Evolutionary conservation across 345 rosid species (phyloP).

Genomic region (Dimocarpus longan): DNA sequence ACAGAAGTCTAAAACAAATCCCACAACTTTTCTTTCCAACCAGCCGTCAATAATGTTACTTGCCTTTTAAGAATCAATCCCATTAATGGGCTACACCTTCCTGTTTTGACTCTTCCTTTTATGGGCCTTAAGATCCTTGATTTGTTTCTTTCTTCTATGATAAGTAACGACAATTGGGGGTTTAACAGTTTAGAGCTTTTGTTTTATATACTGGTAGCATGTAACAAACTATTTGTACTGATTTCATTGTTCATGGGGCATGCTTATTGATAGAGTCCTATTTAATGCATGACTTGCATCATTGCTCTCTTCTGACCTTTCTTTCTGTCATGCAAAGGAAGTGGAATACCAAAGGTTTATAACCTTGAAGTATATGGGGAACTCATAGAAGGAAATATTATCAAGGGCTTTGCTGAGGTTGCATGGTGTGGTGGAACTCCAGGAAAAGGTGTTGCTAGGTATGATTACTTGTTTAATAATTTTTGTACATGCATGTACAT

Average conservation of each 20-base stretch:
- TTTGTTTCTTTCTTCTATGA: too few relatives aligned
- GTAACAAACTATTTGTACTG: background rate
- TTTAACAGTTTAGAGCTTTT: background rate
- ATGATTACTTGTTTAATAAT: constrained; percentile 19
- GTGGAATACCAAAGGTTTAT: constrained; percentile 89
- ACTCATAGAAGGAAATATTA: constrained; percentile 74
- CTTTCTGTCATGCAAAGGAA: constrained; percentile 51
- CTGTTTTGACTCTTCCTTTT: too few relatives aligned
- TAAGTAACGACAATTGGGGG: too few relatives aligned
- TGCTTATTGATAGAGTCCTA: background rate
- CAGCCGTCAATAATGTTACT: too few relatives aligned
- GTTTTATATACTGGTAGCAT: background rate
- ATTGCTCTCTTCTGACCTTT: constrained; percentile 15
- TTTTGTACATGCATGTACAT: background rate
- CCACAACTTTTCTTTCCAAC: too few relatives aligned
- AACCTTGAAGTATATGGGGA: constrained; percentile 86
- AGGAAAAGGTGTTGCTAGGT: constrained; percentile 95
- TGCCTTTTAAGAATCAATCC: too few relatives aligned
- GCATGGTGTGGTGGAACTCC: constrained; percentile 99
- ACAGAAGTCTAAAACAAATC: too few relatives aligned
- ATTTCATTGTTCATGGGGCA: background rate
- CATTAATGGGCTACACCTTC: too few relatives aligned
- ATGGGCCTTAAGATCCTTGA: too few relatives aligned
- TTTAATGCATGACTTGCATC: background rate
- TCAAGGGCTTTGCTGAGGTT: constrained; percentile 75